These are phyloP conservation scores for Wickerhamomyces rabaulensis DNA, from an alignment of 805 yeast genomes.

Conservation along the genomic window DNA sequence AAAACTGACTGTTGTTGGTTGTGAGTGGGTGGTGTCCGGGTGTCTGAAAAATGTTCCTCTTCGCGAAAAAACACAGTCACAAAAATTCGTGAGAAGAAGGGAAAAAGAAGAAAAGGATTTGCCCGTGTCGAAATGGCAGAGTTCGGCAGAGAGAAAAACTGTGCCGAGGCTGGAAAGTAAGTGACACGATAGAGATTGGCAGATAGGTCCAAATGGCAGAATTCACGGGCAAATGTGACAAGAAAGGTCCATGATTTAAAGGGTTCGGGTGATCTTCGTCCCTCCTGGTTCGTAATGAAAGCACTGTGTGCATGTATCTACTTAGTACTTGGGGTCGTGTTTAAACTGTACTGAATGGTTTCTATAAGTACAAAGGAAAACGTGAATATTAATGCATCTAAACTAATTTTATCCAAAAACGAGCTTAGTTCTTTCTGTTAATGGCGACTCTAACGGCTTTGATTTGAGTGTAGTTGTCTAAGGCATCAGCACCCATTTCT, in stretches of 20 bases:
- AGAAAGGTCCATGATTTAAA: no score
- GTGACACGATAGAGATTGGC: background rate
- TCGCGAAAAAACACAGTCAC: constrained; percentile 5
- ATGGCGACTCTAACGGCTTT: constrained; percentile 66
- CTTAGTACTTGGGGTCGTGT: no score
- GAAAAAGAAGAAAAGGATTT: background rate
- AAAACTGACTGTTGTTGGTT: no score
- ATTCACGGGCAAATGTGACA: background rate
- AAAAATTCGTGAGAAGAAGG: background rate
- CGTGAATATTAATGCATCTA: background rate
- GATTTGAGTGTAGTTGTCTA: constrained; percentile 78
- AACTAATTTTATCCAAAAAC: background rate
- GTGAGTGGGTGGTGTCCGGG: constrained; percentile 3
- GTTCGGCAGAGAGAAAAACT: no score
- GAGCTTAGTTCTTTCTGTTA: constrained; percentile 12
- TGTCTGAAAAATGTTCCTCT: background rate
- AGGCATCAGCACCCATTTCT: constrained; percentile 86
- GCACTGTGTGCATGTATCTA: no score
- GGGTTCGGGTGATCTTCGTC: no score
- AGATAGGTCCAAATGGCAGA: no score
- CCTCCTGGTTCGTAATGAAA: no score
- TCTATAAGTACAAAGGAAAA: background rate
- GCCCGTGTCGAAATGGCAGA: no score
- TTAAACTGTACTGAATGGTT: no score
- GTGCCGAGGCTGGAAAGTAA: background rate